These are phyloP conservation scores for Glycine tomentella DNA, from an alignment of 306 rosid genomes.

Conservation along the genomic window DNA sequence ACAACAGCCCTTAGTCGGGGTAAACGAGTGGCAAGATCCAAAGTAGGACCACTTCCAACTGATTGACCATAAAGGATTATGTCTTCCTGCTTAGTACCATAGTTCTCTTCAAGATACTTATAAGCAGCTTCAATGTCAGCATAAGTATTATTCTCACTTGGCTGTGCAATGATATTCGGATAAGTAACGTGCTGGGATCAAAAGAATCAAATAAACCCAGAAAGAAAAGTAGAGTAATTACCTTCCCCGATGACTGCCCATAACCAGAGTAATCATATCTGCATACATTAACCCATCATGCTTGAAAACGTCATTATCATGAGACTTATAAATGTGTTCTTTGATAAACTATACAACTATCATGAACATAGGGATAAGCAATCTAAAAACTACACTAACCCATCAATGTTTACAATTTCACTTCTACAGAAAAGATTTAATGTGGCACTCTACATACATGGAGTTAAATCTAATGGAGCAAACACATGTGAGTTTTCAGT, in stretches of 20 bases:
- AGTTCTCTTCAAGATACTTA: constrained; percentile 83
- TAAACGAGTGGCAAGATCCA: constrained; percentile 77
- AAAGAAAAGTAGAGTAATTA: constrained; percentile 44
- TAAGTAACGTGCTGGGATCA: constrained; percentile 16
- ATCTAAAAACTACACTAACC: constrained; percentile 1
- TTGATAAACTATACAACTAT: neutral
- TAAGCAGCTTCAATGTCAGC: constrained; percentile 93
- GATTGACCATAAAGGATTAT: constrained; percentile 90
- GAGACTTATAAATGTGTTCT: neutral
- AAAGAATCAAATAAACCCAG: constrained; percentile 26
- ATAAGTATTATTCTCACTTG: constrained; percentile 86
- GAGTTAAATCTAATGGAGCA: neutral
- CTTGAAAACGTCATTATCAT: constrained; percentile 29
- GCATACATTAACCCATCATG: constrained; percentile 48
- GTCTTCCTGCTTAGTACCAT: constrained; percentile 82
- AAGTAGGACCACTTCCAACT: constrained; percentile 94
- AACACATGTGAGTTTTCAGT: neutral
- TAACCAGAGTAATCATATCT: constrained; percentile 93
- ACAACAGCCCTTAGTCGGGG: constrained; percentile 81
- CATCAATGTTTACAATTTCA: constrained; percentile 32
- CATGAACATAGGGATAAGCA: constrained; percentile 5
- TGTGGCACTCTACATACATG: constrained; percentile 4
- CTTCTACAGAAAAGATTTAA: constrained; percentile 12
- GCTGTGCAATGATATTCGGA: constrained; percentile 60
- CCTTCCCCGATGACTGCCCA: constrained; percentile 94